Evolutionary conservation across 139 green algal species (phyloP), one percentile per base, ranked within the genome.

Genomic region (Coelastrella sp.): DNA sequence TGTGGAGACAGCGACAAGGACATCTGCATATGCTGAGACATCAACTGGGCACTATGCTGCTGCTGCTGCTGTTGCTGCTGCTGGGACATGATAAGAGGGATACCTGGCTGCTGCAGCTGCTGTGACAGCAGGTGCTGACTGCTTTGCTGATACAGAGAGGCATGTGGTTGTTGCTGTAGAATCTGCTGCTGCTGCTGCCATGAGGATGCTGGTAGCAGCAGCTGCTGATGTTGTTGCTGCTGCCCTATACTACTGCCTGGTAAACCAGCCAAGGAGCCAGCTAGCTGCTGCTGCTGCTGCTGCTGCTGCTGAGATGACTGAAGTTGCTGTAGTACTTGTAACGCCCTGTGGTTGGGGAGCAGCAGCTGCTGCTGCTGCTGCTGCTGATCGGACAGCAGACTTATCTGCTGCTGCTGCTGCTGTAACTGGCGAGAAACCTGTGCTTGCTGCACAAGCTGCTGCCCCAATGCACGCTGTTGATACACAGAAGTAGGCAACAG

Each of bases 341-440:
- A n/a, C n/a, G n/a, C n/a, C n/a, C n/a, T n/a, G n/a, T n/a, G n/a
- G n/a, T n/a, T n/a, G n/a, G 43, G 25, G 4, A 25, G 17, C 69
- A 78, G 23, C 51, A 43, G 30, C n/a, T 41, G 67, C 67, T 66
- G 67, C n/a, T 81, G 45, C 35, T 72, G 45, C 35, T 81, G 38
- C 64, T 77, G 81, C 32, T 86, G 43, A 23, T 86, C 37, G 4
- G 40, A 41, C 71, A 79, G 41, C 27, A 43, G 68, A 4, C 6
- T 15, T 5, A 34, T 41, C 45, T 37, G 51, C 38, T 86, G 81
- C 53, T n/a, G 67, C 40, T 86, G 53, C 57, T 81, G 81, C 27
- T 86, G 75, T 15, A 48, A 34, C 34, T 83, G 53, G 8, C 48
- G 71, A 17, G 38, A n/a, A 48, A 75, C 40, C 41, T 76, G 32